Conservation (phyloP, 2,329 filamentous ascomycete genomes). For the Clarireedia paspali region DNA sequence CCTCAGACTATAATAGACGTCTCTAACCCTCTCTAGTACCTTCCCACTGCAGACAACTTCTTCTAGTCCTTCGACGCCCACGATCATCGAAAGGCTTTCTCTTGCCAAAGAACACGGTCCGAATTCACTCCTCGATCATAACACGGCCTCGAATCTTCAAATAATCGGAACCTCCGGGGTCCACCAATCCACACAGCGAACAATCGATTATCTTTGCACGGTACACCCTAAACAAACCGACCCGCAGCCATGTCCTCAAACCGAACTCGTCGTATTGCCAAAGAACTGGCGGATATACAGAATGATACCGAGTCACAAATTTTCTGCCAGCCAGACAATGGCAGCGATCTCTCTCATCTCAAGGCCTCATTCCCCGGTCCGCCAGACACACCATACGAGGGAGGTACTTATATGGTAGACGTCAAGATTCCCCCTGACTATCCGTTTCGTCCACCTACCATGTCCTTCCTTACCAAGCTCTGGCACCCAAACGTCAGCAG, state of each 20-base stretch:
- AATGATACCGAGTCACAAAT: slow-evolving; percentile 73
- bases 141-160: not conserved
- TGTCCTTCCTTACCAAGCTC: slow-evolving; percentile 87
- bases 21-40: too few relatives aligned
- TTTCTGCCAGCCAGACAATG: slow-evolving; percentile 54
- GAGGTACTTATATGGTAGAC: slow-evolving; percentile 73
- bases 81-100: too few relatives aligned
- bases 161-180: not conserved
- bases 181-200: not conserved
- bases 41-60: too few relatives aligned
- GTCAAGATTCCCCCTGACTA: slow-evolving; percentile 85
- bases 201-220: not conserved
- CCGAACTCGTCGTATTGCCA: slow-evolving; percentile 50
- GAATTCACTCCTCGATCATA: too few relatives aligned
- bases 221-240: not conserved
- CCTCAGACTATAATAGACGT: too few relatives aligned
- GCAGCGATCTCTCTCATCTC: slow-evolving; percentile 67
- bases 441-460: slow-evolving; percentile 84
- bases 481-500: slow-evolving; percentile 98
- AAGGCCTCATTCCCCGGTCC: slow-evolving; percentile 78
- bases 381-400: slow-evolving; percentile 88
- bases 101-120: too few relatives aligned
- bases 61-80: too few relatives aligned
- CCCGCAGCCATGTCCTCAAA: slow-evolving; percentile 26
- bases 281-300: slow-evolving; percentile 70